Percentiles rank a stretch among this genome's conserved stretches.
phyloP scores from a whole-genome alignment of 2,329 filamentous ascomycete species.

The Colletotrichum truncatum region DNA sequence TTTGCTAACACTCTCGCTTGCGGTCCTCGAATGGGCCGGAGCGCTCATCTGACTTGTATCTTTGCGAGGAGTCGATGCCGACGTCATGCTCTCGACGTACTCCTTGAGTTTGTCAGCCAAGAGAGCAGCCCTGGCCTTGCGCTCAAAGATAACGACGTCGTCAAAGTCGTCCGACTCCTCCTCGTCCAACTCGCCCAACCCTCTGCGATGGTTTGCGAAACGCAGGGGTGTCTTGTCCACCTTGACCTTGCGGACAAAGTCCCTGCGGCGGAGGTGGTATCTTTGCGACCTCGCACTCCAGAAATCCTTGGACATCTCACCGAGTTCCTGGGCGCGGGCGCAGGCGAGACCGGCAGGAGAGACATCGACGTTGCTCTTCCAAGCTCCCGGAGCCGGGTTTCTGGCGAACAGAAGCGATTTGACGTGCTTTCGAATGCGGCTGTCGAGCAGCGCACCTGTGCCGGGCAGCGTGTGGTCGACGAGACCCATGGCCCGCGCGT shows the following conservation, averaged over 20 bases:
- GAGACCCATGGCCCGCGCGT: constrained; percentile 47
- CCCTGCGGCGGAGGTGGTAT: constrained; percentile 47
- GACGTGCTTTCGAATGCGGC: constrained; percentile 45
- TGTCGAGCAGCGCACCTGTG: constrained; percentile 41
- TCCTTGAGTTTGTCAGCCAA: constrained; percentile 23
- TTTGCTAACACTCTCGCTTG: constrained; percentile 9
- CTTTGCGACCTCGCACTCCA: constrained; percentile 46
- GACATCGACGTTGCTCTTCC: constrained; percentile 46
- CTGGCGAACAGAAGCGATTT: constrained; percentile 36
- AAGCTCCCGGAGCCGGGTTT: constrained; percentile 32
- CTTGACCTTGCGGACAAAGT: constrained; percentile 51
- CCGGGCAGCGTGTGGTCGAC: constrained; percentile 49
- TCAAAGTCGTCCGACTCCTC: constrained; percentile 48
- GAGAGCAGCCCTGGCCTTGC: constrained; percentile 20
- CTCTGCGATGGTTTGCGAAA: constrained; percentile 48
- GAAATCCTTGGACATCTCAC: constrained; percentile 52
- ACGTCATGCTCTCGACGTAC: constrained; percentile 21
- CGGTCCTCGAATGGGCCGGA: neutral
- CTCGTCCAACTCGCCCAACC: constrained; percentile 39
- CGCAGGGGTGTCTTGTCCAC: constrained; percentile 46
- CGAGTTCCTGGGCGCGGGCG: constrained; percentile 46
- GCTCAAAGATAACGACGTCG: constrained; percentile 36
- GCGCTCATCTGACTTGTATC: neutral
- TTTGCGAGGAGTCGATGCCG: neutral
- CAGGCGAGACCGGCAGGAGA: constrained; percentile 40